Base-by-base conservation (phyloP, 1,139 yeast genomes). In the Geotrichum fermentans region DNA sequence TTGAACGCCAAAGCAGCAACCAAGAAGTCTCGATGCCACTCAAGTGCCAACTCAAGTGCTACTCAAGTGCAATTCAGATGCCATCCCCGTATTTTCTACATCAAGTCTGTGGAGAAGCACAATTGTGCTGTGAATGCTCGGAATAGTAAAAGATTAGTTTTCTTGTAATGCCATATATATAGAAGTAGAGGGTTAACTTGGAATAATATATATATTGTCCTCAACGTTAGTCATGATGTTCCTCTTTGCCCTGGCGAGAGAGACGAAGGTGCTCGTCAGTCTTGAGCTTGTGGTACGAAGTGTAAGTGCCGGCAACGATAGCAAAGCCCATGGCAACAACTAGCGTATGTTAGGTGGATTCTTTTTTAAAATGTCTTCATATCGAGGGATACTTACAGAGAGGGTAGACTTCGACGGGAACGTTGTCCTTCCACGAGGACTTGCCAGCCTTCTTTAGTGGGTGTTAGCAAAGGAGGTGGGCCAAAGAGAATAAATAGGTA, bases 311-410 rank as follows among this genome's bases (percentile, higher is more conserved):
- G 45, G 56, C 60, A 32, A 47, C 56, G 36, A 57, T 47, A 32
- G 61, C 67, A 45, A 62, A 58, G 24, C 63, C 64, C 62, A 60
- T 60, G 42, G 63, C 65, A 43, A 54, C 63, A 52, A 63, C 63
- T 59, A 13, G 10, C 6, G 7, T 16, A 29, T 22, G 30, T 18
- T 16, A 39, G 28, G 28, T 24, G 30, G 14, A 33, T 22, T 37
- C 26, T 14, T n/a, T 16, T 20, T 38, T 20, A 7, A n/a, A 33
- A 6, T 13, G 32, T 28, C 32, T 14, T 28, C 6, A 14, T 11
- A 28, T 3, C 3, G 3, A 11, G 20, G n/a, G n/a, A 17, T 16
- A 60, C 63, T 51, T 58, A 60, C 63, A 58, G 43, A 63, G 55
- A 47, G 67, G 67, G 52, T 60, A 62, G 26, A 57, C 60, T 52